Evolutionary conservation across 805 yeast species (phyloP).

Genomic region (Saccharomycopsis fodiens): DNA sequence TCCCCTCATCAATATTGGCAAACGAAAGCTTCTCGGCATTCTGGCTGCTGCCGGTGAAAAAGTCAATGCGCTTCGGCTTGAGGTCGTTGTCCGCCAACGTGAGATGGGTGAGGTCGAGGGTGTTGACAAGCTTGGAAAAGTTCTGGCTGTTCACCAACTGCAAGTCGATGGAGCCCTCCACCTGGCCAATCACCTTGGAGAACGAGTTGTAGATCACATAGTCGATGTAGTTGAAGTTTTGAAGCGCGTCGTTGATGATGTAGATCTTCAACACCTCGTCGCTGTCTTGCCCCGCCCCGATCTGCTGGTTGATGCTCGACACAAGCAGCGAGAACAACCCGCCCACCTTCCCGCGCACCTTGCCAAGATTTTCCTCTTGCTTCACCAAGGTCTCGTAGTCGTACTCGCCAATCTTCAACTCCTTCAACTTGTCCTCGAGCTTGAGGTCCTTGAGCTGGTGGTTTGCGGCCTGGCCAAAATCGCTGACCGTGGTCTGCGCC

Average conservation of each 20-base stretch:
- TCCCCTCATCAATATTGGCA: slow-evolving; percentile 79
- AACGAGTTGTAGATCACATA: slow-evolving; percentile 42
- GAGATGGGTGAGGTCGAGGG: slow-evolving; percentile 18
- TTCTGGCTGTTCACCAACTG: slow-evolving; percentile 43
- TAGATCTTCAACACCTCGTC: slow-evolving; percentile 32
- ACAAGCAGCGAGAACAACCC: slow-evolving; percentile 17
- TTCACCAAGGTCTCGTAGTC: slow-evolving; percentile 15
- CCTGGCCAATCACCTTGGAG: slow-evolving; percentile 53
- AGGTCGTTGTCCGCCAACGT: slow-evolving; percentile 22
- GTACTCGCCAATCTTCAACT: too few species aligned
- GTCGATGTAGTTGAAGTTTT: slow-evolving; percentile 32
- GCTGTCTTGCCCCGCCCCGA: slow-evolving; percentile 2
- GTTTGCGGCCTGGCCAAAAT: slow-evolving; percentile 7
- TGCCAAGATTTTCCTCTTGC: slow-evolving; percentile 3
- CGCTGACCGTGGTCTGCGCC: slow-evolving; percentile 18
- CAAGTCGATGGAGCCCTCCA: slow-evolving; percentile 61
- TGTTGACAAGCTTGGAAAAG: slow-evolving; percentile 17
- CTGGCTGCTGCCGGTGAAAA: slow-evolving; percentile 66
- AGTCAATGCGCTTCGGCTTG: slow-evolving; percentile 44
- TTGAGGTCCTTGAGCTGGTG: slow-evolving; percentile 1
- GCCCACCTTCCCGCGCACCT: slow-evolving; percentile 10
- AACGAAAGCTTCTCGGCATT: slow-evolving; percentile 85
- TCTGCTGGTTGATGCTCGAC: slow-evolving; percentile 15
- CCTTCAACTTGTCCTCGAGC: too few species aligned
- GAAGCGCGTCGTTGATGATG: slow-evolving; percentile 35